Percentiles rank a stretch among this genome's conserved stretches.
phyloP scores from a whole-genome alignment of 305 asterid species.

The Fraxinus ornus region DNA sequence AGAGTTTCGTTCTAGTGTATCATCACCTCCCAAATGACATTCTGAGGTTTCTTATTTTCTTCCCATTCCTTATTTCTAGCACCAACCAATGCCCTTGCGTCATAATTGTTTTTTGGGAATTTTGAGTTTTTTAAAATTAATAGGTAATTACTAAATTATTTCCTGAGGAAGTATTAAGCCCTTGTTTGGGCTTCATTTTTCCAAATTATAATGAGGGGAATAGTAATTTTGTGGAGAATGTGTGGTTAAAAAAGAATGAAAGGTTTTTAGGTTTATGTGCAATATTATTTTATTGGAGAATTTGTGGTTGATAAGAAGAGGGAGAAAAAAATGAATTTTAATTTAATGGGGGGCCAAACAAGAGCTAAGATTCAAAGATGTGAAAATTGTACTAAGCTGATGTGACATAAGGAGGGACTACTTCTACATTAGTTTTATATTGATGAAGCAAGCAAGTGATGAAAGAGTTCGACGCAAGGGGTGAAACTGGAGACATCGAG shows the following conservation, averaged over 20 bases:
- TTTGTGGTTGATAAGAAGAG: too few species aligned
- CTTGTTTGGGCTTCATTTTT: too few species aligned
- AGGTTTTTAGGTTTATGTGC: too few species aligned
- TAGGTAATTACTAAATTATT: not conserved
- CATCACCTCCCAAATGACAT: not conserved
- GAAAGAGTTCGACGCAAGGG: not conserved
- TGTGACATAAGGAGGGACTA: not conserved
- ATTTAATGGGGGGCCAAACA: too few species aligned
- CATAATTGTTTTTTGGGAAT: not conserved
- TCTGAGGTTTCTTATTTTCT: not conserved
- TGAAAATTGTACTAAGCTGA: not conserved
- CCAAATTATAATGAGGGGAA: too few species aligned
- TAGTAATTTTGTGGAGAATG: too few species aligned
- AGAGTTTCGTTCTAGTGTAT: not conserved
- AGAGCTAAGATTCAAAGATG: not conserved
- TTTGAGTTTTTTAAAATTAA: not conserved
- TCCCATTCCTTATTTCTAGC: not conserved
- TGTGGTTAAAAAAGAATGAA: too few species aligned
- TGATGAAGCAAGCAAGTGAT: not conserved
- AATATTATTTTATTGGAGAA: too few species aligned
- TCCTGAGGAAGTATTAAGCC: not conserved
- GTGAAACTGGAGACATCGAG: not conserved
- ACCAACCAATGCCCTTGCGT: not conserved
- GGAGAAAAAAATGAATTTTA: too few species aligned
- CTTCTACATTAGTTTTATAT: not conserved